These are phyloP conservation scores for Eleusine coracana DNA, from an alignment of 176 grass and related monocot species.

Conservation along the genomic window DNA sequence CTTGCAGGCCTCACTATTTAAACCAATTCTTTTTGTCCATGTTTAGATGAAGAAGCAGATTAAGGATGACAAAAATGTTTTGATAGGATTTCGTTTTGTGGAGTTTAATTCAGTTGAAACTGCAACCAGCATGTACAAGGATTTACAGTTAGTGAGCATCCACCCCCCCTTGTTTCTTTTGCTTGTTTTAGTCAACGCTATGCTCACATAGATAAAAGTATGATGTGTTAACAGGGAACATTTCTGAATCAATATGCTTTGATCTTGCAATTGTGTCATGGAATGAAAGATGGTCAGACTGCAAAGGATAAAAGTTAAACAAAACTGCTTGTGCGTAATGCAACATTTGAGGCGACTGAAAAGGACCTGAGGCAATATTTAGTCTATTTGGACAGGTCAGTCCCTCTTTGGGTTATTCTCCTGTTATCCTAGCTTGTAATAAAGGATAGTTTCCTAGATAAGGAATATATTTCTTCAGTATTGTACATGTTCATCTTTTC, in stretches of 20 bases:
- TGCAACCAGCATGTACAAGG: conserved; percentile 80
- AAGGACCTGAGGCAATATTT: conserved; percentile 89
- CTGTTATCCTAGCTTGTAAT: conserved; percentile 6
- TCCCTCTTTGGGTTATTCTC: neutral
- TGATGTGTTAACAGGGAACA: conserved; percentile 55
- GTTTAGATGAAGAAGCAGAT: conserved; percentile 81
- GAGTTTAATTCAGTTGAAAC: conserved; percentile 97
- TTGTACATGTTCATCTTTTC: conserved; percentile 7
- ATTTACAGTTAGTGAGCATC: conserved; percentile 63
- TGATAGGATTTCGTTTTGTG: conserved; percentile 92
- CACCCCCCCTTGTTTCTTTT: neutral
- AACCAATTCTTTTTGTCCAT: conserved; percentile 34
- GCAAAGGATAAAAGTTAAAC: conserved; percentile 85
- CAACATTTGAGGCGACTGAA: conserved; percentile 82
- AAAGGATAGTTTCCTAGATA: neutral
- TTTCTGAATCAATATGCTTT: conserved; percentile 94
- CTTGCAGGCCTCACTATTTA: conserved; percentile 29
- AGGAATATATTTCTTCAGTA: conserved; percentile 1
- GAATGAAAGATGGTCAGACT: conserved; percentile 58
- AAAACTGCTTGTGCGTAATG: conserved; percentile 91
- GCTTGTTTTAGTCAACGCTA: conserved; percentile 3
- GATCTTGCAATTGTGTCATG: conserved; percentile 90
- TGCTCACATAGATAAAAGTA: conserved; percentile 33
- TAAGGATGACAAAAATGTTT: conserved; percentile 91
- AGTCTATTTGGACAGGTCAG: conserved; percentile 92